Conservation (phyloP, 108 stramenopile species). For the Tribonema minus region DNA sequence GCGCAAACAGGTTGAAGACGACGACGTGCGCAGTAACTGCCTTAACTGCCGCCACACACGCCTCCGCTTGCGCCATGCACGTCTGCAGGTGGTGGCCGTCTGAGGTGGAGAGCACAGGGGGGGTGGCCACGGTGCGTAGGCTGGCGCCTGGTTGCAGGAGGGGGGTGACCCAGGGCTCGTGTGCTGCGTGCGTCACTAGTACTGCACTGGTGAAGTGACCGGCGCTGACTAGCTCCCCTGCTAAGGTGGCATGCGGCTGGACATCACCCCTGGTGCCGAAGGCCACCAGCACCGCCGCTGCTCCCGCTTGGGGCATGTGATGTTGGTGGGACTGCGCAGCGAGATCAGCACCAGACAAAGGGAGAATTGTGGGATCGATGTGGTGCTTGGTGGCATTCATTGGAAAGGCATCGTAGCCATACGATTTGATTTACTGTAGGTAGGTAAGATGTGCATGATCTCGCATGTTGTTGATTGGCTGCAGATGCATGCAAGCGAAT, state of each 20-base stretch:
- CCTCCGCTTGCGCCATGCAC: not conserved
- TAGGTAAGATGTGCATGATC: too few relatives aligned
- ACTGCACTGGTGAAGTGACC: not conserved
- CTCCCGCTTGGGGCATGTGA: not conserved
- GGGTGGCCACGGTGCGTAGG: conserved; percentile 1
- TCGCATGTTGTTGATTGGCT: too few relatives aligned
- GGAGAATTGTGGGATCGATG: too few relatives aligned
- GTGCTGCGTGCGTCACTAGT: conserved; percentile 4
- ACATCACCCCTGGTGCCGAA: conserved; percentile 42
- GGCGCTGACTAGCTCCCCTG: not conserved
- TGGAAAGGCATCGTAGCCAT: too few relatives aligned
- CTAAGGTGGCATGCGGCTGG: conserved; percentile 7
- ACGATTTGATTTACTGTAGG: too few relatives aligned
- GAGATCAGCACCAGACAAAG: not conserved
- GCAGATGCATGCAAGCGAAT: too few relatives aligned
- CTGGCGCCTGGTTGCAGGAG: not conserved
- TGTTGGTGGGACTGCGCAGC: not conserved
- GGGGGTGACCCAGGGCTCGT: not conserved
- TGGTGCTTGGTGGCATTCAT: too few relatives aligned
- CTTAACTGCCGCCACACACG: not conserved
- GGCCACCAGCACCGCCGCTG: not conserved
- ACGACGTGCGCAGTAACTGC: conserved; percentile 1
- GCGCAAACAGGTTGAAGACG: conserved; percentile 34
- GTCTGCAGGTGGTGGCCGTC: not conserved
- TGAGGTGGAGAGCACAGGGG: not conserved